Base-by-base conservation (phyloP, 2,329 filamentous ascomycete genomes). In the Exophiala dermatitidis region DNA sequence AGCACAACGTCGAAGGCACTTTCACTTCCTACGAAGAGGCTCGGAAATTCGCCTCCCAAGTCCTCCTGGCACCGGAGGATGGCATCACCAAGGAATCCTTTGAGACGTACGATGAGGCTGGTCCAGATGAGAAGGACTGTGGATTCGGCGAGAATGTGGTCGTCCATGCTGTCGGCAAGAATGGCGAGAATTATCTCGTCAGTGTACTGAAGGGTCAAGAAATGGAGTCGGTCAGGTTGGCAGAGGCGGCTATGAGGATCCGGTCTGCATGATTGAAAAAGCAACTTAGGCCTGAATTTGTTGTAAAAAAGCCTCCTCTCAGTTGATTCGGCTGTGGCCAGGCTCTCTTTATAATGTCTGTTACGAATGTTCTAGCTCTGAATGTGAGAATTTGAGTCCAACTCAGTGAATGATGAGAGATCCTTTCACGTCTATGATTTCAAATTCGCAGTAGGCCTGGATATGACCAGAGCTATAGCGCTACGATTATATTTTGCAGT, bases 131-230 rank as follows among this genome's bases (percentile, higher is more conserved):
- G 33, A 60, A 46, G 6, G 64, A 67, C 34, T 66, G 64, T 32
- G 65, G 64, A 12, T 66, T 61, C 55, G 64, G 65, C 1, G 64
- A 66, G 44, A 66, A 67, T 60, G 65, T 67, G 6, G 32, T 67
- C 26, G 64, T 67, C 31, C 65, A 65, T 59, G 65, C 65, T 2
- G 57, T 63, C 1, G 57, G 61, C 1, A 41, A 60, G 0, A 59
- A 63, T 36, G 63, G 65, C 29, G 61, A 63, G 41, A 66, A 67
- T 34, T 60, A 62, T 34, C 41, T 66, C 19, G 59, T 67, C 38
- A 64, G 60, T 54, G 62, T 67, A 3, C 49, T 67, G 10, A 60
- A 63, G 52, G 61, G 54, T 19, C 61, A 65, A 47, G 63, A 60
- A 41, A 49, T 67, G 52, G 61, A 65, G 50, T 60, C 54, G 38